phyloP scores from a whole-genome alignment of 129 eudicot species.

The Cynara cardunculus region DNA sequence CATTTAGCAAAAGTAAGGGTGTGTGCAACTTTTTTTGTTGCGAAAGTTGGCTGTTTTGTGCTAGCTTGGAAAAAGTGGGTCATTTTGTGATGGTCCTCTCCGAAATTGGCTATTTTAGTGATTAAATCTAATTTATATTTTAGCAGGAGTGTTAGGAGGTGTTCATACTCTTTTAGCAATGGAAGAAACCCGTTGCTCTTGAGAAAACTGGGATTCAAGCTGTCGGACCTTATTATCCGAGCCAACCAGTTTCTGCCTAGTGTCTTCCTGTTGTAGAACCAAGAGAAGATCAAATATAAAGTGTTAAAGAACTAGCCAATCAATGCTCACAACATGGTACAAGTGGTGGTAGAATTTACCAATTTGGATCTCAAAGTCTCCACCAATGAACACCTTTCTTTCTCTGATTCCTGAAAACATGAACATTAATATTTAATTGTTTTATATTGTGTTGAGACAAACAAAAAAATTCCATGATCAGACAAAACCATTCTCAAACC shows the following conservation, averaged over 20 bases:
- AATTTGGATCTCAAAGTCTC: conserved; percentile 72
- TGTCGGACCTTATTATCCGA: conserved; percentile 87
- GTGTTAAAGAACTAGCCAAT: conserved; percentile 1
- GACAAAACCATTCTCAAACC: conserved; percentile 39
- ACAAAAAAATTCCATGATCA: background rate
- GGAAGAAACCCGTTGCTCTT: conserved; percentile 57
- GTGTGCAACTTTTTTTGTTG: background rate
- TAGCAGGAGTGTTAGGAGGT: background rate
- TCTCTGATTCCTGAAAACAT: conserved; percentile 72
- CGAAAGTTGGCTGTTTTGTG: background rate
- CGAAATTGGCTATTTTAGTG: background rate
- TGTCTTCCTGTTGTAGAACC: conserved; percentile 61
- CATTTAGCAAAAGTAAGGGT: background rate
- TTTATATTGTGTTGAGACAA: background rate
- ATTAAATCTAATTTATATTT: background rate
- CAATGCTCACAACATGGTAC: conserved; percentile 3
- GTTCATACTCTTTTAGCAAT: conserved; percentile 40
- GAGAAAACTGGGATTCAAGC: conserved; percentile 61
- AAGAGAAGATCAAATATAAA: conserved; percentile 8
- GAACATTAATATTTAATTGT: background rate
- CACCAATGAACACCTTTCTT: conserved; percentile 68
- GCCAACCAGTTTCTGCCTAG: conserved; percentile 66
- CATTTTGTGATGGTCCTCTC: background rate
- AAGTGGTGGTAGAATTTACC: conserved; percentile 42
- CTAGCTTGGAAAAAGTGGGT: background rate